These are phyloP conservation scores for Fraxinus xanthoxyloides DNA, from an alignment of 305 asterid species.

Conservation along the genomic window DNA sequence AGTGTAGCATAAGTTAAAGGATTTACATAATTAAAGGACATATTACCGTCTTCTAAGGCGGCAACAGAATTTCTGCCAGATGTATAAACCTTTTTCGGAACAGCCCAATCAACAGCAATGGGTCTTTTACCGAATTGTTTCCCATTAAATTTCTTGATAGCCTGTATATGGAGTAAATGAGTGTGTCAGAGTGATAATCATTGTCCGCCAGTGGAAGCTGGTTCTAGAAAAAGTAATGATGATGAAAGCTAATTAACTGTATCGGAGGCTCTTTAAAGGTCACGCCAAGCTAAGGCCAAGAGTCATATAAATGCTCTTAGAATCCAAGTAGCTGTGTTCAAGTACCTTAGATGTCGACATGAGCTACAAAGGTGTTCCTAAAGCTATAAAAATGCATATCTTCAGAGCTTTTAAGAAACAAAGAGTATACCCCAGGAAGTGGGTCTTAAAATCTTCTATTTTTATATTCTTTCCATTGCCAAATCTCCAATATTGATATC, in stretches of 20 bases:
- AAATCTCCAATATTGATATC: background rate
- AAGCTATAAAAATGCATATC: background rate
- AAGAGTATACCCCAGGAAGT: background rate
- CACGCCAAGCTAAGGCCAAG: background rate
- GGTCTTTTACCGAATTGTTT: slow-evolving; percentile 67
- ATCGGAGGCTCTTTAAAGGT: background rate
- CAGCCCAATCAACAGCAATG: slow-evolving; percentile 97
- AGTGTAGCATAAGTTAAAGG: background rate
- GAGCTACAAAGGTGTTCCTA: background rate
- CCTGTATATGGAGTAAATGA: slow-evolving; percentile 40
- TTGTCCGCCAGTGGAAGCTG: background rate
- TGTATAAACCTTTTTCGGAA: slow-evolving; percentile 71
- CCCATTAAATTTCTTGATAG: slow-evolving; percentile 76
- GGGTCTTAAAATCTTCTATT: background rate
- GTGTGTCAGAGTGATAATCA: slow-evolving; percentile 7
- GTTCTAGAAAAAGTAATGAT: background rate
- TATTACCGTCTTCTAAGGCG: slow-evolving; percentile 53
- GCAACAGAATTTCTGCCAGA: slow-evolving; percentile 50
- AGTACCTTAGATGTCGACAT: background rate
- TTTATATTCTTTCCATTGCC: background rate
- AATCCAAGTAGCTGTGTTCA: background rate
- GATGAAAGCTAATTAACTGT: slow-evolving; percentile 4
- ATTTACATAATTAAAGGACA: background rate
- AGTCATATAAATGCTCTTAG: background rate
- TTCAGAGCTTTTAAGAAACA: background rate